Conservation (phyloP, 805 yeast species). For the Pichia cabralensis region DNA sequence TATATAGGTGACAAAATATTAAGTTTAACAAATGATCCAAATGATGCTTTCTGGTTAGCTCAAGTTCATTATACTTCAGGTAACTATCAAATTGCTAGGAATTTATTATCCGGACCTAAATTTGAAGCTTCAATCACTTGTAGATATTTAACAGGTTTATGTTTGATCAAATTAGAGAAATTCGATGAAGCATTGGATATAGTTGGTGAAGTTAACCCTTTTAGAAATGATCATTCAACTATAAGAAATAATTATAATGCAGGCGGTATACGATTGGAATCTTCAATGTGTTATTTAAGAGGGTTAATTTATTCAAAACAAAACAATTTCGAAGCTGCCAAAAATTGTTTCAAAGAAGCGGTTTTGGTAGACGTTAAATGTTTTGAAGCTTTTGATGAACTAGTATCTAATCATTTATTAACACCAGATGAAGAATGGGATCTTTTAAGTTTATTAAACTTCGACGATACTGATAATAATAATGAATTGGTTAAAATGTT, state of each 20-base stretch:
- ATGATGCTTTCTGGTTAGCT: slow-evolving; percentile 94
- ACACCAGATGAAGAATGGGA: slow-evolving; percentile 87
- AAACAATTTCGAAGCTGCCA: slow-evolving; percentile 78
- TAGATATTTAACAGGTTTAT: slow-evolving; percentile 68
- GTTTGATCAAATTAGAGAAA: slow-evolving; percentile 58
- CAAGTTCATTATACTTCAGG: slow-evolving; percentile 77
- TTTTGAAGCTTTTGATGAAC: slow-evolving; percentile 81
- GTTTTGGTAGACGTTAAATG: slow-evolving; percentile 82
- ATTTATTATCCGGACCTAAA: slow-evolving; percentile 47
- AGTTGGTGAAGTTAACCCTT: slow-evolving; percentile 76
- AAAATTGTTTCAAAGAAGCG: slow-evolving; percentile 80
- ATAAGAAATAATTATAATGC: slow-evolving; percentile 46
- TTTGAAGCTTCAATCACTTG: slow-evolving; percentile 62
- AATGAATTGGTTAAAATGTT: slow-evolving; percentile 69
- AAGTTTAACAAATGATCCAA: slow-evolving; percentile 74
- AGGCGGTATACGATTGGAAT: slow-evolving; percentile 80
- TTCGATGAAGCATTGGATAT: slow-evolving; percentile 87
- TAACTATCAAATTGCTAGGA: slow-evolving; percentile 69
- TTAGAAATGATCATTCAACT: slow-evolving; percentile 29
- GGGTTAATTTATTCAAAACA: slow-evolving; percentile 78
- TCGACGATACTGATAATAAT: slow-evolving; percentile 67
- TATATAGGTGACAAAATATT: slow-evolving; percentile 86
- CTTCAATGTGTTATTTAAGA: slow-evolving; percentile 76
- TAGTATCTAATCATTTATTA: slow-evolving; percentile 60
- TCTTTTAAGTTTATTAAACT: slow-evolving; percentile 50